A percentile compares a stretch with the other conserved stretches of the same genome.
phyloP scores from a whole-genome alignment of 148 eudicot genomes.

The Limonium bicolor region DNA sequence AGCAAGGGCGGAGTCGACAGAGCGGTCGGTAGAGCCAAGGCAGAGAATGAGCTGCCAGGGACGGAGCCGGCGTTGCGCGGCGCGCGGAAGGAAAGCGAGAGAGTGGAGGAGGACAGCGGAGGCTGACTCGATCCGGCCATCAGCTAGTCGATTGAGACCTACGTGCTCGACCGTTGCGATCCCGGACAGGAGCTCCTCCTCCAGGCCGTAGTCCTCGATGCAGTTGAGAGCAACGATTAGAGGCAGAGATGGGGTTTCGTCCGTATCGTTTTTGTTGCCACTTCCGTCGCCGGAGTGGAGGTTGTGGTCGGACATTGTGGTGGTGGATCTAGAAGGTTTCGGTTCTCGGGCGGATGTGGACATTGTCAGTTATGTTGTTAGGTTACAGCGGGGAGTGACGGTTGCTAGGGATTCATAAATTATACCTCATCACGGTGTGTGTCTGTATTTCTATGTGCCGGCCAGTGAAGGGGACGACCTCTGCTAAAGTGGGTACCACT shows the following conservation, averaged over 20 bases:
- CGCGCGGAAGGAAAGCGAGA: constrained; percentile 91
- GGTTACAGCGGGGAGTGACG: constrained; percentile 3
- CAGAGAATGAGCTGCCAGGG: constrained; percentile 86
- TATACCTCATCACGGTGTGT: no score
- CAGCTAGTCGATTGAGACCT: constrained; percentile 57
- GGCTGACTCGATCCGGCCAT: constrained; percentile 67
- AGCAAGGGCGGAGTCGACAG: constrained; percentile 85
- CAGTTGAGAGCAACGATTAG: constrained; percentile 79
- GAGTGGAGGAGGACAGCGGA: constrained; percentile 83
- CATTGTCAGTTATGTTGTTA: no score
- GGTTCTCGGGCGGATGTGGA: no score
- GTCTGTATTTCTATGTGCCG: no score
- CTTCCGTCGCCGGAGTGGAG: constrained; percentile 4
- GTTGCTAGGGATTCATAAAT: constrained; percentile 6
- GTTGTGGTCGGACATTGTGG: constrained; percentile 8
- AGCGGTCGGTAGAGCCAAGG: constrained; percentile 84
- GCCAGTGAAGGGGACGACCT: no score
- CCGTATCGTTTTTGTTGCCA: constrained; percentile 14
- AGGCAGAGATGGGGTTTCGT: constrained; percentile 28
- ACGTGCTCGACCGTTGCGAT: constrained; percentile 71
- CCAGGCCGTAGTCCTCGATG: constrained; percentile 62
- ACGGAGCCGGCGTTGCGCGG: constrained; percentile 91
- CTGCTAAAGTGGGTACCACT: no score
- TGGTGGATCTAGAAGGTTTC: constrained; percentile 1
- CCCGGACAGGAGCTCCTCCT: constrained; percentile 52